These are phyloP conservation scores for Ochetophila trinervis DNA, from an alignment of 306 rosid species.

Conservation along the genomic window DNA sequence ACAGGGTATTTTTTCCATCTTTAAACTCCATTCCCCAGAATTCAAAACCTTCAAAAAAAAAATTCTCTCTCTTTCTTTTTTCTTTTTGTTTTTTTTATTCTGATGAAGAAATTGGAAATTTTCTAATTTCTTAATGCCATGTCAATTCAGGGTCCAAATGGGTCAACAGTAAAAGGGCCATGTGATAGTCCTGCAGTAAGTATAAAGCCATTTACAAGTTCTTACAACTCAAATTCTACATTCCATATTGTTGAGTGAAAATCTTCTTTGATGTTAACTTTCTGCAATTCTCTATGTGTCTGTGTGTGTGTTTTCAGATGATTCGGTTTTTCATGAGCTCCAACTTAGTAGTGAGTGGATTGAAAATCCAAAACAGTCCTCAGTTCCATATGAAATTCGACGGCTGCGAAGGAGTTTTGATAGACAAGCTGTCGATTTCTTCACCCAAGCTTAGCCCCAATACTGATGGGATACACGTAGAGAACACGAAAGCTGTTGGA, in stretches of 20 bases:
- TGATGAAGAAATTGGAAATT: neutral
- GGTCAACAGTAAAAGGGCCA: constrained; percentile 64
- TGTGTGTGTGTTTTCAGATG: constrained; percentile 39
- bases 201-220: constrained; percentile 18
- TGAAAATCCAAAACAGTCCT: constrained; percentile 78
- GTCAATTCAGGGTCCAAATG: constrained; percentile 63
- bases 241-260: neutral
- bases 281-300: neutral
- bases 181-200: constrained; percentile 93
- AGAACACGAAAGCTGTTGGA: constrained; percentile 57
- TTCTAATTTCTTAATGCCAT: neutral
- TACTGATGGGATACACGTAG: constrained; percentile 91
- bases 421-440: constrained; percentile 62
- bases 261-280: neutral
- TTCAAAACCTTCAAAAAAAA: too few species aligned
- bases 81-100: neutral
- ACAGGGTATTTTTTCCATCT: constrained; percentile 50
- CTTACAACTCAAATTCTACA: too few species aligned
- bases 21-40: neutral
- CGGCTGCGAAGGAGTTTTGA: constrained; percentile 79
- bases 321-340: constrained; percentile 89
- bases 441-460: constrained; percentile 95
- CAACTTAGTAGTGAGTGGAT: constrained; percentile 60
- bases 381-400: constrained; percentile 85
- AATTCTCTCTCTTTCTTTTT: neutral